These are phyloP conservation scores for Emergomyces africanus DNA, from an alignment of 2,329 filamentous ascomycete genomes.

Conservation along the genomic window DNA sequence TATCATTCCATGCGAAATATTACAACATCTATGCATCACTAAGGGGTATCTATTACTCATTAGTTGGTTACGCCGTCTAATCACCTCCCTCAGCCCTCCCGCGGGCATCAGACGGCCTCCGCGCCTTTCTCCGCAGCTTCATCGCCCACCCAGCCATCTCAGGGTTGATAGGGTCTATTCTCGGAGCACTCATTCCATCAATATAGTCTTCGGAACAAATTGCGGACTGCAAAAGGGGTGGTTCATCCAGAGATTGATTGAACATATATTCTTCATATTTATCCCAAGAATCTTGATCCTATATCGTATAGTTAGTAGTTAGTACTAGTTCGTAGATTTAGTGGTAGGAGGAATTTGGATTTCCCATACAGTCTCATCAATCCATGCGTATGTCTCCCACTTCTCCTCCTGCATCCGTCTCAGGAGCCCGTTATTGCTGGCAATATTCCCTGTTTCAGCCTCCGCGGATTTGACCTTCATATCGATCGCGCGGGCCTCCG, in stretches of 20 bases:
- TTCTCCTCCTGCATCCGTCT: conserved; percentile 65
- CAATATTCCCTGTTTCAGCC: conserved; percentile 49
- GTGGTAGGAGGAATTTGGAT: background rate
- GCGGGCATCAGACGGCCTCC: conserved; percentile 13
- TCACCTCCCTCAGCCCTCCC: conserved; percentile 14
- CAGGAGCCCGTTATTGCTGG: conserved; percentile 64
- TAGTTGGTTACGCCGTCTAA: background rate
- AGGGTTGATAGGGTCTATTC: conserved; percentile 31
- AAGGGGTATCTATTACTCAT: too few species aligned
- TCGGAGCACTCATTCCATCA: conserved; percentile 48
- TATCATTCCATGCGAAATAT: background rate
- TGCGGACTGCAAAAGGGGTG: conserved; percentile 39
- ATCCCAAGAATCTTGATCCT: conserved; percentile 57
- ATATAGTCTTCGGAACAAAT: conserved; percentile 49
- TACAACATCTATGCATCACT: background rate
- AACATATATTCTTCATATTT: conserved; percentile 64
- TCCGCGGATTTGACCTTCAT: conserved; percentile 72
- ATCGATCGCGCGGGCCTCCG: conserved; percentile 63
- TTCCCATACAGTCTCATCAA: conserved; percentile 43
- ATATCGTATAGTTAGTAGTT: background rate
- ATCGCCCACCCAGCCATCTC: conserved; percentile 34
- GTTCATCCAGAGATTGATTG: conserved; percentile 30
- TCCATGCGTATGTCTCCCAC: conserved; percentile 69
- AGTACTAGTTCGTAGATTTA: background rate
- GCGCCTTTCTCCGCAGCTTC: conserved; percentile 29